phyloP scores from a whole-genome alignment of 805 yeast species.

The Saturnispora sanitii region DNA sequence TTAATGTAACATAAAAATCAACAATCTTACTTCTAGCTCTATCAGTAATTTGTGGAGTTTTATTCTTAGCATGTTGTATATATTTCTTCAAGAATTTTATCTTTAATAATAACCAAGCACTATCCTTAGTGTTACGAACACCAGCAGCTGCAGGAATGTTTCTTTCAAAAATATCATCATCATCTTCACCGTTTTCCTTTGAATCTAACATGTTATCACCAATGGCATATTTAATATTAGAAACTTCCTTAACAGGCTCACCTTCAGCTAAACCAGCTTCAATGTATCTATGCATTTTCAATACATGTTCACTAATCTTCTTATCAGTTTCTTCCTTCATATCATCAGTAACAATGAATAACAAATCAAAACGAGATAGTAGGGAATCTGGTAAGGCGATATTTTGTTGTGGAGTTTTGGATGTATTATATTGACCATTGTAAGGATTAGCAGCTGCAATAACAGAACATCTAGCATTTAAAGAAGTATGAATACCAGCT shows the following conservation, averaged over 20 bases:
- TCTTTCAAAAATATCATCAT: conserved; percentile 70
- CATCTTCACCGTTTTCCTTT: conserved; percentile 29
- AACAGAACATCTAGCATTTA: conserved; percentile 94
- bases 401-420: conserved; percentile 91
- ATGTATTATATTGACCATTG: conserved; percentile 92
- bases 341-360: conserved; percentile 94
- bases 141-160: conserved; percentile 61
- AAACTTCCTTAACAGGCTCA: conserved; percentile 78
- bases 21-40: conserved; percentile 77
- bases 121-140: conserved; percentile 15
- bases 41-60: conserved; percentile 72
- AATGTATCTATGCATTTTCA: conserved; percentile 83
- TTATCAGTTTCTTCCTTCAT: conserved; percentile 79
- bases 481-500: conserved; percentile 94
- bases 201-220: conserved; percentile 51
- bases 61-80: conserved; percentile 85
- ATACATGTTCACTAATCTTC: conserved; percentile 84
- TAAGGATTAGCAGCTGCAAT: conserved; percentile 98
- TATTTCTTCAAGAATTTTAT: conserved; percentile 86
- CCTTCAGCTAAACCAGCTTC: conserved; percentile 89
- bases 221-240: conserved; percentile 64
- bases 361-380: conserved; percentile 89
- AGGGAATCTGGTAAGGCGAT: conserved; percentile 95
- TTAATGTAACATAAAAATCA: conserved; percentile 63
- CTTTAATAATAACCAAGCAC: conserved; percentile 43